phyloP scores from a whole-genome alignment of 139 green algal species.

The Picochlorum sp. region DNA sequence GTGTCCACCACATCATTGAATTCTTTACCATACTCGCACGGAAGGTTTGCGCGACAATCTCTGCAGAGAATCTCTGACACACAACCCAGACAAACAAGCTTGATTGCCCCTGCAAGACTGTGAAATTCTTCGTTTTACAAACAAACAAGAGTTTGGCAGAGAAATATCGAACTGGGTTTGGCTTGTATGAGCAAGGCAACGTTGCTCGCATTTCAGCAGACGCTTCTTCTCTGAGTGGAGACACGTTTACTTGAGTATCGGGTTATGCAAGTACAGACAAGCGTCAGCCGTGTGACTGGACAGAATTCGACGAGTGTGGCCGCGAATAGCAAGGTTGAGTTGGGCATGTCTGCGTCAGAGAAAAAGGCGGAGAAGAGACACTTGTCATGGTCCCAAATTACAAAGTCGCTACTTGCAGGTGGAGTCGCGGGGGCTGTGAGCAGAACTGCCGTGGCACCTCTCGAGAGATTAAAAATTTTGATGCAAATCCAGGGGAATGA shows the following conservation, averaged over 20 bases:
- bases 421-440: conserved; percentile 87
- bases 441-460: conserved; percentile 91
- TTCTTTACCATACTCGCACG: no score
- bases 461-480: conserved; percentile 95
- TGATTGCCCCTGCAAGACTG: no score
- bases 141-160: no score
- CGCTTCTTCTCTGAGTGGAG: no score
- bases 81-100: no score
- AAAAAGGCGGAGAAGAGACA: conserved; percentile 9
- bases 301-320: neutral
- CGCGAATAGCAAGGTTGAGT: neutral
- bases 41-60: no score
- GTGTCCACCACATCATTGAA: no score
- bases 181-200: neutral
- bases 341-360: no score
- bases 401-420: conserved; percentile 74
- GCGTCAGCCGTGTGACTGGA: neutral
- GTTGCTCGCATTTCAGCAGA: neutral
- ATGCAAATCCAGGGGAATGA: conserved; percentile 93
- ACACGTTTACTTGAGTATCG: no score
- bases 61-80: no score
- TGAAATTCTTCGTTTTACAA: no score
- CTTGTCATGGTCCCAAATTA: conserved; percentile 44
- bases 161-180: no score
- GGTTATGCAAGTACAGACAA: conserved; percentile 2